Evolutionary conservation across 2,329 filamentous ascomycete genomes (phyloP).

Genomic region (Neoscytalidium dimidiatum): DNA sequence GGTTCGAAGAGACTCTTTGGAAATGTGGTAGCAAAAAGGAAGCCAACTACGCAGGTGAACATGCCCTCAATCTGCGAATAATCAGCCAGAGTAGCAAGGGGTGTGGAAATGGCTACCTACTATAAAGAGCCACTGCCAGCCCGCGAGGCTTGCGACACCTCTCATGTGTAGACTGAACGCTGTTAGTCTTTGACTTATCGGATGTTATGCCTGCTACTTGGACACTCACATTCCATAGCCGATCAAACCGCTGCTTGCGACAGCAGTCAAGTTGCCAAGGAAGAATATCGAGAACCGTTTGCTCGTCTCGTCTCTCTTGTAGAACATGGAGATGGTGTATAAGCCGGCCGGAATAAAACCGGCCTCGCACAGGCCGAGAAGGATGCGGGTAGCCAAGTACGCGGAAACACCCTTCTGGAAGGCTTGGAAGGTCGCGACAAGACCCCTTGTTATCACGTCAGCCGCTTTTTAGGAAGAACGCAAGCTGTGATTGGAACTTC

Average conservation of each 20-base stretch:
- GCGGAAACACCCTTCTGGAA: slow-evolving; percentile 51
- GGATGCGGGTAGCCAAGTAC: slow-evolving; percentile 53
- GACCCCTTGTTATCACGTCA: slow-evolving; percentile 33
- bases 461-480: background rate
- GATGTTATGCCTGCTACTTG: background rate
- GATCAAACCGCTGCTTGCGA: slow-evolving; percentile 44
- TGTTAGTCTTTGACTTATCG: background rate
- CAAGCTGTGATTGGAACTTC: background rate
- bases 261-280: slow-evolving; percentile 57
- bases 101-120: background rate
- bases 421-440: slow-evolving; percentile 57
- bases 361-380: slow-evolving; percentile 56
- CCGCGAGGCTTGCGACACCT: slow-evolving; percentile 49
- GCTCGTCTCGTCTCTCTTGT: slow-evolving; percentile 54
- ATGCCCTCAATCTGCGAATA: slow-evolving; percentile 47
- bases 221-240: slow-evolving; percentile 36
- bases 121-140: slow-evolving; percentile 61
- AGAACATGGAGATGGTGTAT: slow-evolving; percentile 58
- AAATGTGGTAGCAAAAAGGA: slow-evolving; percentile 47
- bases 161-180: slow-evolving; percentile 52
- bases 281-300: slow-evolving; percentile 58
- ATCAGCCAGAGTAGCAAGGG: background rate
- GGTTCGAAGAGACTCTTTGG: slow-evolving; percentile 51
- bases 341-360: slow-evolving; percentile 58
- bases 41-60: slow-evolving; percentile 51